phyloP scores from a whole-genome alignment of 2,329 filamentous ascomycete genomes.

The Trichoderma atrobrunneum region DNA sequence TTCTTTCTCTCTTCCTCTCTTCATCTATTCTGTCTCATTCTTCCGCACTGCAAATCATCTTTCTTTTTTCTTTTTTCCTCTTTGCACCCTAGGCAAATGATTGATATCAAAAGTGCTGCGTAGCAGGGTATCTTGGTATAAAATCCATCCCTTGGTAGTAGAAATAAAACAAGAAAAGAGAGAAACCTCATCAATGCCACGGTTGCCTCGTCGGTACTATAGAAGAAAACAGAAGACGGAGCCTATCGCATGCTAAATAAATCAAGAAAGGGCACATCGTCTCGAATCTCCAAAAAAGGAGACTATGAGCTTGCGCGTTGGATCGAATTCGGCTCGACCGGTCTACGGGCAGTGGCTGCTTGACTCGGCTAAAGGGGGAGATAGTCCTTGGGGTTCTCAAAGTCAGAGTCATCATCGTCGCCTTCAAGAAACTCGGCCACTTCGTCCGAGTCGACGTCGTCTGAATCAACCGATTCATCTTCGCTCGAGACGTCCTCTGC shows the following conservation, averaged over 20 bases:
- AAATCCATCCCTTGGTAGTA: not conserved
- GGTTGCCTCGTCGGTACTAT: not conserved
- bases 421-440: slow-evolving; percentile 64
- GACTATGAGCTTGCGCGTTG: not conserved
- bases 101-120: not conserved
- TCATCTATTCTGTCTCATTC: not conserved
- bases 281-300: not conserved
- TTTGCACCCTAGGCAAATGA: not conserved
- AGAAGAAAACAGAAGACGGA: not conserved
- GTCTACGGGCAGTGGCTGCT: not conserved
- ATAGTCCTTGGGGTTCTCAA: slow-evolving; percentile 59
- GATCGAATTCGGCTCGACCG: not conserved
- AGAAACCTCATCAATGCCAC: not conserved
- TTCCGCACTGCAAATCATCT: not conserved
- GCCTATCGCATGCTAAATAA: not conserved
- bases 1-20: not conserved
- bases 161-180: not conserved
- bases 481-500: slow-evolving; percentile 75
- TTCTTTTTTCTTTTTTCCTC: not conserved
- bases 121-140: slow-evolving; percentile 17
- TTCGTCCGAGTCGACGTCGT: slow-evolving; percentile 77
- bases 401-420: slow-evolving; percentile 53
- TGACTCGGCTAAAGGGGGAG: slow-evolving; percentile 40
- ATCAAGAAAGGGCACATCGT: not conserved
- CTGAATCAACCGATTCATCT: slow-evolving; percentile 67